Evolutionary conservation across 1,284 basidiomycete species (phyloP).

Genomic region (Pterulicium gracile): DNA sequence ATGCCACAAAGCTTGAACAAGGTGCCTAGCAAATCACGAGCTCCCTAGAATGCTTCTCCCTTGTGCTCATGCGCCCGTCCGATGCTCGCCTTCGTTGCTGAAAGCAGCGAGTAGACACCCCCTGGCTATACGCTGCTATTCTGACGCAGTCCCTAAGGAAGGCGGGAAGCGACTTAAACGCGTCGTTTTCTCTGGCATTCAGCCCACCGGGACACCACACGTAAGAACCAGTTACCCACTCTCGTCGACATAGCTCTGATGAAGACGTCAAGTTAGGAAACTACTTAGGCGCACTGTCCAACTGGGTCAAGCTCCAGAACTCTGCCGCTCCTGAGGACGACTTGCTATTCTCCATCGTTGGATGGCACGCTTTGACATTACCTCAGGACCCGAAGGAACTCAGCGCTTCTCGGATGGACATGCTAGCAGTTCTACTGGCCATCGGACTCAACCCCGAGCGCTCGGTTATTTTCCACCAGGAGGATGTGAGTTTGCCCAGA

Average conservation of each 20-base stretch:
- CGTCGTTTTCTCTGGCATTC: conserved; percentile 74
- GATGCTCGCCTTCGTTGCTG: conserved; percentile 1
- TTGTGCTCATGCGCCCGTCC: not conserved
- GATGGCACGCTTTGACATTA: conserved; percentile 88
- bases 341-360: conserved; percentile 82
- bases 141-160: conserved; percentile 6
- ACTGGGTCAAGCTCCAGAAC: conserved; percentile 79
- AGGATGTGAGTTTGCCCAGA: conserved; percentile 49
- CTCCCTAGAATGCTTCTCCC: not conserved
- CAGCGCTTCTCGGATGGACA: conserved; percentile 55
- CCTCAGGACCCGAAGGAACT: conserved; percentile 72
- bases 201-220: conserved; percentile 81
- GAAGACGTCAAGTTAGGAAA: conserved; percentile 70
- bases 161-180: conserved; percentile 11
- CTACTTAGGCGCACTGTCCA: conserved; percentile 81
- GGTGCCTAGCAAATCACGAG: not conserved
- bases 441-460: conserved; percentile 76
- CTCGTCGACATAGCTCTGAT: not conserved
- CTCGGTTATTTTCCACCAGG: conserved; percentile 81
- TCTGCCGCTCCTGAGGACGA: conserved; percentile 46
- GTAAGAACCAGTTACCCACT: conserved; percentile 27
- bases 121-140: conserved; percentile 13
- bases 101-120: conserved; percentile 28
- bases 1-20: too few relatives aligned
- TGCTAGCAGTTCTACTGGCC: conserved; percentile 78